Conservation (phyloP, 164 flowering plant species). For the Tetrastigma voinierianum region DNA sequence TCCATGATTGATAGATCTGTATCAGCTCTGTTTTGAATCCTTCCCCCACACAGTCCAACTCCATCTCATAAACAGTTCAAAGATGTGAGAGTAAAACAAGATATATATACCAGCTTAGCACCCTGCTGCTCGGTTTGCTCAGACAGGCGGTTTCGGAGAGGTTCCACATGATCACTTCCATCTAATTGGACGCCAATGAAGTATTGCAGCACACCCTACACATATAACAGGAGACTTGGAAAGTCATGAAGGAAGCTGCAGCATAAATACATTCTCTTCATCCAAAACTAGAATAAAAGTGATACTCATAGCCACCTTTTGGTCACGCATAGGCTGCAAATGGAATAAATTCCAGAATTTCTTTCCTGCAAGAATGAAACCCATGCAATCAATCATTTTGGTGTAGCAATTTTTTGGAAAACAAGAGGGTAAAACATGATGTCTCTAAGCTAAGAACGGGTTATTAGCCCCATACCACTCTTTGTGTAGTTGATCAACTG, state of each 20-base stretch:
- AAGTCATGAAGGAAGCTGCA: background rate
- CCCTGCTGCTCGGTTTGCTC: conserved; percentile 72
- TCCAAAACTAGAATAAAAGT: background rate
- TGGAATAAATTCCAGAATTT: conserved; percentile 98
- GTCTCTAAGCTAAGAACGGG: background rate
- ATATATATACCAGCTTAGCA: conserved; percentile 62
- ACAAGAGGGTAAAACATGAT: background rate
- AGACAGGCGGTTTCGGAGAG: conserved; percentile 80
- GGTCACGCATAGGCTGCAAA: conserved; percentile 98
- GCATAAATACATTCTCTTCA: background rate
- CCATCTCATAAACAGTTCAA: background rate
- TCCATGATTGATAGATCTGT: too few species aligned
- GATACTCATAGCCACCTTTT: conserved; percentile 49
- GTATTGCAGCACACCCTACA: conserved; percentile 93
- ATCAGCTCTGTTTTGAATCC: too few species aligned
- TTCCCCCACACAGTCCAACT: too few species aligned
- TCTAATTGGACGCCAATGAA: conserved; percentile 98
- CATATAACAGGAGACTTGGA: conserved; percentile 10
- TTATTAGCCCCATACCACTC: conserved; percentile 54
- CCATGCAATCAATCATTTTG: conserved; percentile 4
- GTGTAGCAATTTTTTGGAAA: background rate
- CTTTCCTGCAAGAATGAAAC: conserved; percentile 82
- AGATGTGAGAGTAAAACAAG: background rate
- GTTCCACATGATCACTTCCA: conserved; percentile 95
- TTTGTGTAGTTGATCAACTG: conserved; percentile 96